A percentile compares a stretch with the other conserved stretches of the same genome.
Evolutionary conservation across 139 green algal genomes (phyloP).

Genomic region (Chlorella sp.): DNA sequence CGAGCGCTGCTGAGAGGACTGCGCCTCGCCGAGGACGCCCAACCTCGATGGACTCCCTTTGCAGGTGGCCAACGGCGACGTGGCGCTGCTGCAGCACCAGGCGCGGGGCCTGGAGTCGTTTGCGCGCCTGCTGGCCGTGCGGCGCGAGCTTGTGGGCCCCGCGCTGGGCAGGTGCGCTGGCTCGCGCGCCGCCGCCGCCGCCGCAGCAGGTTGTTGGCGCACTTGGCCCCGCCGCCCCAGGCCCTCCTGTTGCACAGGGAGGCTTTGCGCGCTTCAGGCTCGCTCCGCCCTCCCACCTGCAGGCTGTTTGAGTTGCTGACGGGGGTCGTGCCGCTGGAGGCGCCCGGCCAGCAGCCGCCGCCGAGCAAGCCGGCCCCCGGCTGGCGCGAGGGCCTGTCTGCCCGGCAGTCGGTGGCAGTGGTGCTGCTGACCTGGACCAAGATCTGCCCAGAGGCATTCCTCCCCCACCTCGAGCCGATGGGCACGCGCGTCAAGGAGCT

Average conservation of each 20-base stretch:
- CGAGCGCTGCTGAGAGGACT: too few relatives aligned
- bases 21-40: too few relatives aligned
- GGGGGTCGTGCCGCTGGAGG: constrained; percentile 32
- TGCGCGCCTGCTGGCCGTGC: constrained; percentile 19
- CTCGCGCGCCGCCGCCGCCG: neutral
- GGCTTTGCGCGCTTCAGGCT: too few relatives aligned
- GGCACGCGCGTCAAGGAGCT: constrained; percentile 53
- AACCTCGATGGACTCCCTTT: too few relatives aligned
- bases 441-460: constrained; percentile 54
- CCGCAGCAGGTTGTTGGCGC: neutral
- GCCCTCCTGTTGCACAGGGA: neutral
- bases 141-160: constrained; percentile 12
- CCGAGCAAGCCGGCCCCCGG: constrained; percentile 28
- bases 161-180: constrained; percentile 15
- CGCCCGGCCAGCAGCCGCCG: constrained; percentile 25
- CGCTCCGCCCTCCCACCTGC: neutral
- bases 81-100: constrained; percentile 34
- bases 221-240: neutral
- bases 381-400: constrained; percentile 45
- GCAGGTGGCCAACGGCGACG: too few relatives aligned
- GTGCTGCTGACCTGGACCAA: constrained; percentile 49
- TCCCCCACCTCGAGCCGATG: constrained; percentile 65
- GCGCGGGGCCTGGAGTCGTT: constrained; percentile 42
- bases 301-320: constrained; percentile 53
- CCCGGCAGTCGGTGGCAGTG: constrained; percentile 35